phyloP scores from a whole-genome alignment of 257 asterid species.

The Scutellaria minor region DNA sequence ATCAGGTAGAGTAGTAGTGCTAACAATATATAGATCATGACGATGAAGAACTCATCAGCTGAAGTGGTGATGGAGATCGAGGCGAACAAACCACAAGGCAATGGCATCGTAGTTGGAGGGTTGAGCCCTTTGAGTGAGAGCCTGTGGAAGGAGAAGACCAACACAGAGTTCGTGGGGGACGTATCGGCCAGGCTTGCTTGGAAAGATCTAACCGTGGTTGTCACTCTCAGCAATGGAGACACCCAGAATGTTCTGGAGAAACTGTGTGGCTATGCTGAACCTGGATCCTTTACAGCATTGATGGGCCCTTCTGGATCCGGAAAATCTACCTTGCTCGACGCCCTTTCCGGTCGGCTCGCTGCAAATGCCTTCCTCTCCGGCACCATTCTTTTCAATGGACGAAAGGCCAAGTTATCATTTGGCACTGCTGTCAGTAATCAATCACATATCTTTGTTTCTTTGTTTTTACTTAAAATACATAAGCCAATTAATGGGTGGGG shows the following conservation, averaged over 20 bases:
- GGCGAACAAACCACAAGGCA: slow-evolving; percentile 70
- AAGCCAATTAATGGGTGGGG: neutral
- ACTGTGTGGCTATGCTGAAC: slow-evolving; percentile 87
- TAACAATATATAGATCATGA: too few species aligned
- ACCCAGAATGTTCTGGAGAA: slow-evolving; percentile 80
- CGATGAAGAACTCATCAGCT: slow-evolving; percentile 47
- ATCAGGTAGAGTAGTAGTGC: too few species aligned
- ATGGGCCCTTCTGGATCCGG: slow-evolving; percentile 99
- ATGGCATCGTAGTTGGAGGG: slow-evolving; percentile 78
- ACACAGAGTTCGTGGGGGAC: slow-evolving; percentile 79
- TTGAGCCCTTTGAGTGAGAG: slow-evolving; percentile 93
- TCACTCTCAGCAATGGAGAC: slow-evolving; percentile 74
- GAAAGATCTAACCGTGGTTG: slow-evolving; percentile 89
- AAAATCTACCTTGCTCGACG: slow-evolving; percentile 87
- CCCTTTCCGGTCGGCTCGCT: slow-evolving; percentile 88
- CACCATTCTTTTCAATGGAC: slow-evolving; percentile 79
- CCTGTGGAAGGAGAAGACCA: slow-evolving; percentile 88
- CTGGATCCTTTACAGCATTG: slow-evolving; percentile 90
- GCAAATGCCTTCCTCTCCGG: slow-evolving; percentile 92
- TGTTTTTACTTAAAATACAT: too few species aligned
- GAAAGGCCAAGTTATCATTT: slow-evolving; percentile 81
- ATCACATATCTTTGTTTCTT: too few species aligned
- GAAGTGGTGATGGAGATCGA: slow-evolving; percentile 95
- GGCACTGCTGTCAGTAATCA: slow-evolving; percentile 79
- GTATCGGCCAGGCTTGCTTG: slow-evolving; percentile 90